Conservation (phyloP, 306 rosid species). For the Casuarina equisetifolia region DNA sequence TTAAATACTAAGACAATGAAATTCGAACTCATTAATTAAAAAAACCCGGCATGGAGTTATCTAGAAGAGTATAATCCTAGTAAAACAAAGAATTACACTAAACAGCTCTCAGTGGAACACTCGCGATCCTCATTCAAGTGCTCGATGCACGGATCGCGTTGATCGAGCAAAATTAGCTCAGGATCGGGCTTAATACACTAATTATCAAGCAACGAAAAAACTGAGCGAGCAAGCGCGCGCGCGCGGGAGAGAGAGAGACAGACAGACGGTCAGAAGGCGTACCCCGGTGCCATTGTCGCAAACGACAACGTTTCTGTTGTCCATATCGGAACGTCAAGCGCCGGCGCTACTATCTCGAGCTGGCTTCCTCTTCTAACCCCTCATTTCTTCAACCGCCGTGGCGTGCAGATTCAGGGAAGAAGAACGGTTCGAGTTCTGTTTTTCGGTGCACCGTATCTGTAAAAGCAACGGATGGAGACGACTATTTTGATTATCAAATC, state of each 20-base stretch:
- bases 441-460: no score
- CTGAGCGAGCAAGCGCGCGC: neutral
- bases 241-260: no score
- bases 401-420: conserved; percentile 34
- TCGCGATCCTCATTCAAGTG: neutral
- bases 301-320: conserved; percentile 79
- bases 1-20: neutral
- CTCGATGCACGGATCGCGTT: neutral
- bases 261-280: neutral
- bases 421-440: neutral
- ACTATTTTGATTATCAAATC: neutral
- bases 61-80: neutral
- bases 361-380: conserved; percentile 4
- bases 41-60: neutral
- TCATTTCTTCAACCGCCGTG: conserved; percentile 21
- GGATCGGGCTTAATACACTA: neutral
- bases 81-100: neutral
- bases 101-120: neutral
- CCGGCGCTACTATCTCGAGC: neutral
- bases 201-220: neutral
- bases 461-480: neutral
- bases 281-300: conserved; percentile 99
- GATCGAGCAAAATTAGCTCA: conserved; percentile 11
- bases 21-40: neutral
- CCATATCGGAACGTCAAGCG: conserved; percentile 42